Conservation (phyloP, 2,329 filamentous ascomycete genomes). For the Botrytis sinoallii region DNA sequence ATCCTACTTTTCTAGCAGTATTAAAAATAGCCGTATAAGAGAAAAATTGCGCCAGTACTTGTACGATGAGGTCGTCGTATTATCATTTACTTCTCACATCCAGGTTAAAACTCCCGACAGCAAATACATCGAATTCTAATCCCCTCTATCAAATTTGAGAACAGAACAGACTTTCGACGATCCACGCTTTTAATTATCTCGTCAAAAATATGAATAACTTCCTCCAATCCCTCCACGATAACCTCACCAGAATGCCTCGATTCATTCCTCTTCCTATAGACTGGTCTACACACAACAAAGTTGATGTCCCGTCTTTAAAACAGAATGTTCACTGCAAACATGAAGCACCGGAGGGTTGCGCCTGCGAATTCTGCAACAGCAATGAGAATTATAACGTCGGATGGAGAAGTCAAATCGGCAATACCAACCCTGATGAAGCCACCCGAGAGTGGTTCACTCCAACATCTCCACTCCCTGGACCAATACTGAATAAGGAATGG, state of each 20-base stretch:
- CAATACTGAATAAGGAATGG: not conserved
- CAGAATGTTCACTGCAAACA: not conserved
- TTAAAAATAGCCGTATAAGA: not conserved
- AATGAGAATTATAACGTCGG: too few relatives aligned
- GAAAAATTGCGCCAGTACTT: too few relatives aligned
- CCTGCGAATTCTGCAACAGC: not conserved
- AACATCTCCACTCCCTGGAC: not conserved
- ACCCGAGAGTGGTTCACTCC: not conserved
- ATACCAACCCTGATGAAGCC: not conserved
- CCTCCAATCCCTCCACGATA: not conserved
- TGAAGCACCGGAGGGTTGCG: not conserved
- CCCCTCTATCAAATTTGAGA: not conserved
- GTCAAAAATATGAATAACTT: not conserved
- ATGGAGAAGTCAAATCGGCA: not conserved
- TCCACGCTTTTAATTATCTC: not conserved
- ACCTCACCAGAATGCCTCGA: not conserved
- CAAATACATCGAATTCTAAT: not conserved
- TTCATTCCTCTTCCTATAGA: not conserved
- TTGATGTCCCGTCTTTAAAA: not conserved
- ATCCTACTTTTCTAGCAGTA: not conserved
- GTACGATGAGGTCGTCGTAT: not conserved
- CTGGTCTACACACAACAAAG: not conserved
- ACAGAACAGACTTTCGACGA: not conserved
- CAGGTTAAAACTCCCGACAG: not conserved
- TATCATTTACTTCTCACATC: not conserved